phyloP scores from a whole-genome alignment of 176 grass and related monocot genomes.

The Typha latifolia region DNA sequence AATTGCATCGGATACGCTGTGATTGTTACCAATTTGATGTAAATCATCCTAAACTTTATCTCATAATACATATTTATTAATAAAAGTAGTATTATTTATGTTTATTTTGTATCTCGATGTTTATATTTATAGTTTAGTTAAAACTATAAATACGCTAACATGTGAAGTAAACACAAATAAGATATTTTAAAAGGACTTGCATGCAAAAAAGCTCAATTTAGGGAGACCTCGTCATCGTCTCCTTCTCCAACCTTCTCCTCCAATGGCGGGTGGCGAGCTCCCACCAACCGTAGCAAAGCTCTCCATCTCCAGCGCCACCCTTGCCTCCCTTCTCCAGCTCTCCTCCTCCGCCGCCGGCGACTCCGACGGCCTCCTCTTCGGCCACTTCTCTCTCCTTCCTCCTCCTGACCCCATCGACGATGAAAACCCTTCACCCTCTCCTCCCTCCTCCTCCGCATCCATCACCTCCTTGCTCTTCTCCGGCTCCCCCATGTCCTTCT shows the following conservation, averaged over 20 bases:
- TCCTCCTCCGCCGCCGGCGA: constrained; percentile 30
- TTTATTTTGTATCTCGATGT: too few species aligned
- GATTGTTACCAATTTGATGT: too few species aligned
- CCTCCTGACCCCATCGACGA: constrained; percentile 6
- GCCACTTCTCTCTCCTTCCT: constrained; percentile 22
- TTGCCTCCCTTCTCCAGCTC: constrained; percentile 48
- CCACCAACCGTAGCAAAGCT: constrained; percentile 20
- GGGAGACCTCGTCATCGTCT: not conserved
- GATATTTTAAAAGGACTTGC: too few species aligned
- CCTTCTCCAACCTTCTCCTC: not conserved
- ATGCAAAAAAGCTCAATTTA: too few species aligned
- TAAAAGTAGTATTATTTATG: too few species aligned
- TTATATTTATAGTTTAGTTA: too few species aligned
- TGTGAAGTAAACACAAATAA: too few species aligned
- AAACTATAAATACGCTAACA: too few species aligned
- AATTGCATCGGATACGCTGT: too few species aligned
- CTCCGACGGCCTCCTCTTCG: constrained; percentile 52
- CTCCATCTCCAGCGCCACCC: constrained; percentile 50
- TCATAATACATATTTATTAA: too few species aligned
- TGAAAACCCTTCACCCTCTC: constrained; percentile 22
- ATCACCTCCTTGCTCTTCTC: constrained; percentile 39
- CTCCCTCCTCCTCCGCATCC: constrained; percentile 9
- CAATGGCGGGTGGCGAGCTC: constrained; percentile 20
- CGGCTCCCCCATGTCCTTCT: constrained; percentile 31
- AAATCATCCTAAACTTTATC: too few species aligned